Percentiles rank a stretch among this genome's conserved stretches.
phyloP scores from a whole-genome alignment of 257 asterid genomes.

The Anisodus tanguticus region DNA sequence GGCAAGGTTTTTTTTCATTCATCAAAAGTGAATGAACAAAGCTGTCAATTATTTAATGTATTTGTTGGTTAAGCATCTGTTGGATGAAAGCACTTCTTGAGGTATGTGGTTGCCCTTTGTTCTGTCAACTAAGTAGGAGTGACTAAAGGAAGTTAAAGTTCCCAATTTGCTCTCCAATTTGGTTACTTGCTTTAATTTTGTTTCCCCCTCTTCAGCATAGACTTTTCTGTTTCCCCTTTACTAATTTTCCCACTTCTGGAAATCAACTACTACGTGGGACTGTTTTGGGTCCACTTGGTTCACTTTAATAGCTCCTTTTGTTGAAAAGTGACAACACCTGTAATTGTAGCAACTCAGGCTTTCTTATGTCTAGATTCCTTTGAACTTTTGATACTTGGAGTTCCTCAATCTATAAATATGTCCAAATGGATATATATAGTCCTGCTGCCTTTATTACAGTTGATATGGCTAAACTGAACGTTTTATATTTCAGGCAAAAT shows the following conservation, averaged over 20 bases:
- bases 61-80: not conserved
- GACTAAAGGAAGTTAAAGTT: not conserved
- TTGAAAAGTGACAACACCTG: not conserved
- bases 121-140: not conserved
- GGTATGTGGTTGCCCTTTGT: not conserved
- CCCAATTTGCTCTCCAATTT: not conserved
- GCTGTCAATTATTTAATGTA: not conserved
- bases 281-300: not conserved
- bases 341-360: not conserved
- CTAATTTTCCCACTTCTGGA: not conserved
- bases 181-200: not conserved
- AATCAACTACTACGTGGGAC: not conserved
- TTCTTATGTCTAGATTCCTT: not conserved
- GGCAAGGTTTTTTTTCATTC: not conserved
- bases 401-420: not conserved
- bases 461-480: conserved; percentile 3
- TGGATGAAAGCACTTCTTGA: not conserved
- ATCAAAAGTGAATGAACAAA: not conserved
- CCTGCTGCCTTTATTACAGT: not conserved
- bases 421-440: not conserved
- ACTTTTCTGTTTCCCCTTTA: not conserved
- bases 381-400: not conserved
- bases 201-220: not conserved
- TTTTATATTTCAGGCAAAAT: conserved; percentile 54
- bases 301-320: not conserved